phyloP scores from a whole-genome alignment of 352 stramenopile genomes.

The Globisporangium polare region DNA sequence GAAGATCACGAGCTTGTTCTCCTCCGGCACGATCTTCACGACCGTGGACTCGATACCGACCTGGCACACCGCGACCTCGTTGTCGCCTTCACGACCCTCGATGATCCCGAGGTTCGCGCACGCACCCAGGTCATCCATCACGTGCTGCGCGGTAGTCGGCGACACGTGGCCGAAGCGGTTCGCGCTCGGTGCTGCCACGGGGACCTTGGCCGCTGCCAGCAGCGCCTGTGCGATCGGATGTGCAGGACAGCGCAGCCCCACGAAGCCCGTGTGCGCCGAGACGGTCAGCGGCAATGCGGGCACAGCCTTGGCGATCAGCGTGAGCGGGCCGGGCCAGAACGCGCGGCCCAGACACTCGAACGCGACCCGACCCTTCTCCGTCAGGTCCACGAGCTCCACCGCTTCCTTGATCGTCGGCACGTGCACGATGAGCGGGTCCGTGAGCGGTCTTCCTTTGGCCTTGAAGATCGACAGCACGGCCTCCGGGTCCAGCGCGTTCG shows the following conservation, averaged over 20 bases:
- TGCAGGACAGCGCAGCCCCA: conserved; percentile 94
- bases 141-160: conserved; percentile 94
- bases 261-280: conserved; percentile 95
- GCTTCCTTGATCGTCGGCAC: conserved; percentile 87
- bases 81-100: conserved; percentile 38
- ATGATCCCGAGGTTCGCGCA: conserved; percentile 89
- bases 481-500: conserved; percentile 92
- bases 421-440: conserved; percentile 98
- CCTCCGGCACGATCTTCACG: conserved; percentile 82
- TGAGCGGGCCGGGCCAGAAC: conserved; percentile 98
- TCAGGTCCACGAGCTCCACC: conserved; percentile 86
- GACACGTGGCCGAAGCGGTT: conserved; percentile 99
- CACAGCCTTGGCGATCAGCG: conserved; percentile 93
- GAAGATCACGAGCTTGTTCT: conserved; percentile 83
- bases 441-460: conserved; percentile 93
- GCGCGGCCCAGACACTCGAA: conserved; percentile 83
- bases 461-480: conserved; percentile 96
- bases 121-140: conserved; percentile 94
- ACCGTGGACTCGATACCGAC: conserved; percentile 95
- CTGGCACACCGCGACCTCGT: conserved; percentile 53
- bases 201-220: conserved; percentile 86
- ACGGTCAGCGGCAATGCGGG: conserved; percentile 75
- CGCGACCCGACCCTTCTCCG: conserved; percentile 41
- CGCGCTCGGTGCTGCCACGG: conserved; percentile 96
- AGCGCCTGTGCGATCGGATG: conserved; percentile 92